A percentile compares a stretch with the other conserved stretches of the same genome.
These are phyloP conservation scores for Sclerotinia nivalis DNA, from an alignment of 2,329 filamentous ascomycete genomes.

Conservation along the genomic window DNA sequence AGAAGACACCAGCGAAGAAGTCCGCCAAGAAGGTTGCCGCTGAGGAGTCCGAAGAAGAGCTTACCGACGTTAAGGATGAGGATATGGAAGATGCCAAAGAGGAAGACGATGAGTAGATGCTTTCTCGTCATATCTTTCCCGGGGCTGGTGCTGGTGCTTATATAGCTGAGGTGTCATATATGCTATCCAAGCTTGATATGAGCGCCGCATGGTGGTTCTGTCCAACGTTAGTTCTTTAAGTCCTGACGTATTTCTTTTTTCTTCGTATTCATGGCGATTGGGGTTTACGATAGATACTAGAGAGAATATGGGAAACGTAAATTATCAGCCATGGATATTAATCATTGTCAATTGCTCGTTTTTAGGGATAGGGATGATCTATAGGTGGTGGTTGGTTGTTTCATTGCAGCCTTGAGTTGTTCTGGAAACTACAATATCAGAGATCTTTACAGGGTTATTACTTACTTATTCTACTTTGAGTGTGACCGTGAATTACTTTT, in stretches of 20 bases:
- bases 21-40: conserved; percentile 21
- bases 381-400: neutral
- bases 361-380: neutral
- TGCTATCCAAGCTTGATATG: neutral
- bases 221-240: neutral
- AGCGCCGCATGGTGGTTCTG: conserved; percentile 10
- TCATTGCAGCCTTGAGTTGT: neutral
- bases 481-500: neutral
- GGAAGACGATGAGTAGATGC: neutral
- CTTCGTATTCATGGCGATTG: neutral
- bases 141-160: neutral
- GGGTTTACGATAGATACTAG: neutral
- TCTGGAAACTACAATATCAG: conserved; percentile 1
- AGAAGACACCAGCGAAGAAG: conserved; percentile 27
- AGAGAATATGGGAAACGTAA: neutral
- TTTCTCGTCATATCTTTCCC: neutral
- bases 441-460: neutral
- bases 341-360: neutral
- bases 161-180: neutral
- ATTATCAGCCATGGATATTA: conserved; percentile 11
- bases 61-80: conserved; percentile 13
- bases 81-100: neutral
- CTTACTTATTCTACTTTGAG: neutral
- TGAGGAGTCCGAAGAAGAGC: conserved; percentile 14
- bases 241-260: neutral